Evolutionary conservation across 164 flowering plant species (phyloP), one percentile per base, ranked within the genome.

Genomic region (Amborella trichopoda): DNA sequence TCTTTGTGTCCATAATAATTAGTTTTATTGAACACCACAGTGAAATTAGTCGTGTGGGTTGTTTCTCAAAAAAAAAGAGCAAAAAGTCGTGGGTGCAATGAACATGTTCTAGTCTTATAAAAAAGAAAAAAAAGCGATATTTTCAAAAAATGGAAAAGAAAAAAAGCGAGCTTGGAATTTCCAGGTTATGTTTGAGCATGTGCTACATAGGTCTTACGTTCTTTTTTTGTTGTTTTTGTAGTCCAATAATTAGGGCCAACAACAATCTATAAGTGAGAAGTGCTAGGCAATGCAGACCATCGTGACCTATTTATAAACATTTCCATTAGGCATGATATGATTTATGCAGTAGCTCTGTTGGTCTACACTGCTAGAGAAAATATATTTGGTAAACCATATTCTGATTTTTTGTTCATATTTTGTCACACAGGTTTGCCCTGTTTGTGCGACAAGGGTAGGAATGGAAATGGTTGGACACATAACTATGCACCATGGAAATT

Each of bases 341-440:
- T 0, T 23, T 6, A 3, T 12, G 19, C 4, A 6, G 46, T 26
- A 43, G 17, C n/a, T 18, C 18, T 17, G 3, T 45, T 20, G 21
- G 34, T 12, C 27, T 28, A 6, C 34, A 30, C 9, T 2, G 26
- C 28, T 3, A 21, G 3, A 42, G 11, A 14, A 17, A 11, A 5
- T 14, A 27, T 46, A 23, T 45, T 10, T 33, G 20, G 24, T 19
- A 23, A 2, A 23, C 25, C 22, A 9, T 9, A 13, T 10, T 10
- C 21, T 18, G 18, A 37, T 34, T 26, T 50, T 18, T 37, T 40
- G 9, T 30, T 14, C 34, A 38, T 16, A 8, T 38, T 52, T 53
- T 63, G 68, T n/a, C n/a, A n/a, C n/a, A n/a, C 77, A 80, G 88
- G 77, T 77, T 3, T 80, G 88, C 60, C 83, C 88, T 20, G 70